These are phyloP conservation scores for Cystobasidium onofrii DNA, from an alignment of 768 basidiomycete genomes.

Conservation along the genomic window DNA sequence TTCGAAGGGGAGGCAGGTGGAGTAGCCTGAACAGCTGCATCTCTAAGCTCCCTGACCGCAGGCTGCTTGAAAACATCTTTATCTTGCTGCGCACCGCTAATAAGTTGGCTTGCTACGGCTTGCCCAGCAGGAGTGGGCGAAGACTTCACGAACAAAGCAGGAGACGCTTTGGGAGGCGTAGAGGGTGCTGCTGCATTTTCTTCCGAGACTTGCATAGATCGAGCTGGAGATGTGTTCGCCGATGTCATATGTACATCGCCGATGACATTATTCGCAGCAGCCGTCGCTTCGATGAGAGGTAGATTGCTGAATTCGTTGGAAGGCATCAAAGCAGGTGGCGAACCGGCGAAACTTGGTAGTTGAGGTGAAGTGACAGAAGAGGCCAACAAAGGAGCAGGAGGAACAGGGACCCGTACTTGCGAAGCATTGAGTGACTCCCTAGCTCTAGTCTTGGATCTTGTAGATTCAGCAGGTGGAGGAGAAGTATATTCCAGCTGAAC, in stretches of 20 bases:
- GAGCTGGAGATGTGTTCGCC: conserved; percentile 15
- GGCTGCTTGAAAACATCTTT: neutral
- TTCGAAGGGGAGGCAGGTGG: conserved; percentile 21
- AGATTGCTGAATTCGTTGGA: neutral
- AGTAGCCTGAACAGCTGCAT: conserved; percentile 1
- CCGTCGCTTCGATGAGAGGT: conserved; percentile 23
- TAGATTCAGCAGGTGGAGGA: conserved; percentile 34
- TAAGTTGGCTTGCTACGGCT: neutral
- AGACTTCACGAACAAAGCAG: neutral
- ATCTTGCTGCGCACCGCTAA: neutral
- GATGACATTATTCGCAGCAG: neutral
- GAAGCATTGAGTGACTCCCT: conserved; percentile 6
- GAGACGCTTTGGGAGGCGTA: neutral
- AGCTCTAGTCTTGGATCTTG: conserved; percentile 24
- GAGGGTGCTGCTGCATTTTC: conserved; percentile 2
- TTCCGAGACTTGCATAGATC: conserved; percentile 5
- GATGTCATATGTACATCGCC: conserved; percentile 27
- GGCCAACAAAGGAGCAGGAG: neutral
- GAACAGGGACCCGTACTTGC: neutral
- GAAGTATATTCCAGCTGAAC: conserved; percentile 89
- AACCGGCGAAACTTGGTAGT: neutral
- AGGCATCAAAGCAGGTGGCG: neutral
- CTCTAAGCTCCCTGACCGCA: neutral
- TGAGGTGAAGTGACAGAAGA: neutral
- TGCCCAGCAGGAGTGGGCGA: conserved; percentile 5